Evolutionary conservation across 73 alveolate genomes (phyloP).

Genomic region (Paramecium primaurelia): DNA sequence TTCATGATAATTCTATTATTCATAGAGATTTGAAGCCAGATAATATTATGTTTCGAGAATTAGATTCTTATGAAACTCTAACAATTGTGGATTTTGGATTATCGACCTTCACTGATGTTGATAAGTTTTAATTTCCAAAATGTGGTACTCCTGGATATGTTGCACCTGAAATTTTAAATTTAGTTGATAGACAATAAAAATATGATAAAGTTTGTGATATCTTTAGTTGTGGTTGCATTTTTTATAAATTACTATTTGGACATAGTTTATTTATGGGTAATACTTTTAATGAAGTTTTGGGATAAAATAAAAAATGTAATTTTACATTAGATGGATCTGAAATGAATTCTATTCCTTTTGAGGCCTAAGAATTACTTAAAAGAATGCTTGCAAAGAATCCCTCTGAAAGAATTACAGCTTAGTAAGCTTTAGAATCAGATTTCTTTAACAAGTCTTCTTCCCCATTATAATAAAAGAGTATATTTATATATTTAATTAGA

Average conservation of each 20-base stretch:
- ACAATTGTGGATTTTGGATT: slow-evolving; percentile 61
- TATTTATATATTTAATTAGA: neutral
- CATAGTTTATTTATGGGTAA: slow-evolving; percentile 49
- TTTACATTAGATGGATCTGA: neutral
- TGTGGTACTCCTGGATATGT: slow-evolving; percentile 79
- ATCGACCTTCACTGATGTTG: slow-evolving; percentile 40
- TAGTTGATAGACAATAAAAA: slow-evolving; percentile 33
- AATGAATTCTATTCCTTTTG: slow-evolving; percentile 54
- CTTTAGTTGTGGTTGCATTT: slow-evolving; percentile 55
- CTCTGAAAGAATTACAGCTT: slow-evolving; percentile 71
- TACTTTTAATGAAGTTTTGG: slow-evolving; percentile 60
- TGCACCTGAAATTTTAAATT: slow-evolving; percentile 76
- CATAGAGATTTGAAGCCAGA: slow-evolving; percentile 65
- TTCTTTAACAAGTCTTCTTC: neutral
- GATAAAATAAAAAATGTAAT: slow-evolving; percentile 31
- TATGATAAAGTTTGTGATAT: slow-evolving; percentile 55
- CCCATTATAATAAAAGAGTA: neutral
- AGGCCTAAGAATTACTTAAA: slow-evolving; percentile 68
- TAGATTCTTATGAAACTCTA: slow-evolving; percentile 20
- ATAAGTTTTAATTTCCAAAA: slow-evolving; percentile 37
- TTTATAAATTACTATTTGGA: slow-evolving; percentile 48
- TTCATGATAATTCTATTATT: slow-evolving; percentile 34
- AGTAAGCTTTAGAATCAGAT: slow-evolving; percentile 22
- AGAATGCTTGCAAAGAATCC: slow-evolving; percentile 68
- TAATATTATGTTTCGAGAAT: slow-evolving; percentile 43